Evolutionary conservation across 2,329 filamentous ascomycete species (phyloP), one percentile per base, ranked within the genome.

Genomic region (Coniosporium tulheliwenetii): DNA sequence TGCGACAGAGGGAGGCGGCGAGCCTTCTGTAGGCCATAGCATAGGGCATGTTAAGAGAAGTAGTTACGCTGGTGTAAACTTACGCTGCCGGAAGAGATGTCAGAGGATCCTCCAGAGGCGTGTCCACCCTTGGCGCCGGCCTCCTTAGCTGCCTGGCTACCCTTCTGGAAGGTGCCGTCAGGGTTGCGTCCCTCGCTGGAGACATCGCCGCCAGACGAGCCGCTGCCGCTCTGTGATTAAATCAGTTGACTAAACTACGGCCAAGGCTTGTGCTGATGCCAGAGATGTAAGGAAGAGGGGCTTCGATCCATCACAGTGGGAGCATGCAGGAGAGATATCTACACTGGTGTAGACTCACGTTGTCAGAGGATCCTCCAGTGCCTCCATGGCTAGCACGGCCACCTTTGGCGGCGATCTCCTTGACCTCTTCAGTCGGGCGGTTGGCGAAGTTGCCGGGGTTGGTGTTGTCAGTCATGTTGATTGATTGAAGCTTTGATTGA

Each of bases 381-480:
- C 40, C 41, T 42, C 61, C 56, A 40, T n/a, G n/a, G n/a, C 53
- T 58, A n/a, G 63, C 59, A 38, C 64, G 61, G 3, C 65, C 67
- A n/a, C 67, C 67, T 52, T 68, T 70, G 40, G 59, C 57, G 10
- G 65, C 66, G 42, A 70, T 67, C 42, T 62, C 63, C 29, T 55
- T 53, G 41, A 71, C 65, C 46, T 71, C 62, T 35, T 69, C 65
- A 39, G 62, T 66, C 43, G 66, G 59, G 32, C 65, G 63, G 56
- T 71, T 71, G 57, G 66, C 66, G 46, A 71, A 70, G 58, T 71
- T 71, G 43, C 57, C 61, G 32, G 66, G 65, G 56, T 70, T 70
- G 47, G 47, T 48, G 46, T 59, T 56, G 44, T 54, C 29, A 34
- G 36, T 30, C 36, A 42, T 42, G 31, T 4, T 41, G 10, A 30